Evolutionary conservation across 805 yeast genomes (phyloP), one percentile per base, ranked within the genome.

Genomic region (Grigorovia humatica): DNA sequence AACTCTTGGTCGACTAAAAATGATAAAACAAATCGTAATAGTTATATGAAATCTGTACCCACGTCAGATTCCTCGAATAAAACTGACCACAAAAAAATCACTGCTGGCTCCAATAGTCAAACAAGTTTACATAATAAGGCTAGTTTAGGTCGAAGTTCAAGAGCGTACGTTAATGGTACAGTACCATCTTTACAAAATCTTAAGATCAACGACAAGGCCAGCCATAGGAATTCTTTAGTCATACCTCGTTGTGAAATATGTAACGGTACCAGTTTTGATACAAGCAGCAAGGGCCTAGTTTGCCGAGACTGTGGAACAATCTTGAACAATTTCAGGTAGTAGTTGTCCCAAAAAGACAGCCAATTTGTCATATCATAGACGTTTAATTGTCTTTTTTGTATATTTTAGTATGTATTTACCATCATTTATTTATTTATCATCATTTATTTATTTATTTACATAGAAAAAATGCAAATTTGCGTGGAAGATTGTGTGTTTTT

Each of bases 261-360:
- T 20, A 46, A 50, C 19, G 56, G 58, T 23, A 46, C 49, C 19
- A 53, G 48, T 19, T 20, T 46, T 5, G 50, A 53, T 9, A 47
- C 23, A 27, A 48, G 11, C 3, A 52, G 47, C 6, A 51, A 32
- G 9, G 50, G 52, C 7, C 48, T 51, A 27, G 53, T 50, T 19
- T 57, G 59, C 44, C 30, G 18, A 8, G 59, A 57, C 47, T 57
- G 59, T 45, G 59, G 59, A 12, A 55, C 52, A 8, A 43, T 55
- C 7, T 47, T 57, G 6, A 59, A 55, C 35, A 59, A 54, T 27
- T 56, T 59, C 29, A 54, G 62, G 30, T 58, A 32, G 11, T 32
- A 13, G 32, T 8, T 30, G 9, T 8, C 7, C 32, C 9, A 8
- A 8, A 32, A 9, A 8, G 4, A 8, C 15, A 11, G 38, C 38